Evolutionary conservation across 306 rosid genomes (phyloP).

Genomic region (Psophocarpus tetragonolobus): DNA sequence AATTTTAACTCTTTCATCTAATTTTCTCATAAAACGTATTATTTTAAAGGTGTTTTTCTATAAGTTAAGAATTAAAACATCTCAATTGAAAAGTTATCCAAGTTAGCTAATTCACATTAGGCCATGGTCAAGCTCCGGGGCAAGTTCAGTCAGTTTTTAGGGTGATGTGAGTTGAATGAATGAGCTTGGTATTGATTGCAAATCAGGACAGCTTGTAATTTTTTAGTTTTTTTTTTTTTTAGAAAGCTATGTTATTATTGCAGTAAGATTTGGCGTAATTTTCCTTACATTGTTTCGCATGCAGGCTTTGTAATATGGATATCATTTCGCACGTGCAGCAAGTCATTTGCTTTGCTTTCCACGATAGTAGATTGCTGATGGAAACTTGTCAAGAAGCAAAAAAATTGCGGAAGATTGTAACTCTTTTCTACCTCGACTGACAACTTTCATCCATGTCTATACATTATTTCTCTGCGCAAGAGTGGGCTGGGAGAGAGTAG

Average conservation of each 20-base stretch:
- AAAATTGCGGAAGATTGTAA: conserved; percentile 90
- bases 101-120: not conserved
- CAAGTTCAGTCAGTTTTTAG: not conserved
- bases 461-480: conserved; percentile 42
- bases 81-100: not conserved
- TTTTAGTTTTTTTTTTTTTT: not conserved
- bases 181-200: conserved; percentile 19
- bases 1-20: not conserved
- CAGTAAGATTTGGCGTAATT: conserved; percentile 6
- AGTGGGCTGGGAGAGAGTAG: conserved; percentile 29
- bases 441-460: conserved; percentile 39
- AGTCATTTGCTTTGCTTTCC: conserved; percentile 98
- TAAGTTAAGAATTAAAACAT: not conserved
- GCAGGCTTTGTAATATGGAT: conserved; percentile 98
- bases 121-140: not conserved
- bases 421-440: conserved; percentile 93
- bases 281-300: conserved; percentile 36
- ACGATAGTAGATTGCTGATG: conserved; percentile 96
- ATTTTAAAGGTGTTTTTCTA: not conserved
- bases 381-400: conserved; percentile 99
- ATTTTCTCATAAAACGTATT: not conserved
- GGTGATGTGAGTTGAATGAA: conserved; percentile 10
- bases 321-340: conserved; percentile 96
- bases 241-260: not conserved
- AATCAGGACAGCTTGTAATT: not conserved